A percentile compares a stretch with the other conserved stretches of the same genome.
phyloP scores from a whole-genome alignment of 352 stramenopile genomes.

The Pythium apleroticum region DNA sequence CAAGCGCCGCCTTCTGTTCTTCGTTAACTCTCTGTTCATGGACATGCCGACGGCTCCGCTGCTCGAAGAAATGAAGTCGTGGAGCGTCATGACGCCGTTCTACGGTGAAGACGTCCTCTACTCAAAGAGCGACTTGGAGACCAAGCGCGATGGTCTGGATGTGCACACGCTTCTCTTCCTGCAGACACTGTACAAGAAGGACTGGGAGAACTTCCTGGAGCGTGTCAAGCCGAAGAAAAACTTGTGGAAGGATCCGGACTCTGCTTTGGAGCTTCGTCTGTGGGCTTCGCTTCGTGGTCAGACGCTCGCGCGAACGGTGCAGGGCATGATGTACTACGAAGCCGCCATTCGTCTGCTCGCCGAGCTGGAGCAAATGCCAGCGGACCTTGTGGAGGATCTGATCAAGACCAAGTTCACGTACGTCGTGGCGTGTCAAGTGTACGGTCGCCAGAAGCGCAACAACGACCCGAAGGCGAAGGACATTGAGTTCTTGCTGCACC shows the following conservation, averaged over 20 bases:
- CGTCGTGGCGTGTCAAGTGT: constrained; percentile 98
- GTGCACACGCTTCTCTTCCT: constrained; percentile 88
- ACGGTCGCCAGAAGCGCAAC: constrained; percentile 98
- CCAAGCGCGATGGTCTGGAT: constrained; percentile 93
- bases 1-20: constrained; percentile 95
- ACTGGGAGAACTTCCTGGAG: constrained; percentile 99
- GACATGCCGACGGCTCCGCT: constrained; percentile 97
- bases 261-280: constrained; percentile 90
- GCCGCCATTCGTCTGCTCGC: constrained; percentile 96
- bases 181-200: constrained; percentile 97
- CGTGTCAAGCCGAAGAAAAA: constrained; percentile 94
- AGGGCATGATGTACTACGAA: constrained; percentile 99
- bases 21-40: constrained; percentile 99
- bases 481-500: constrained; percentile 97
- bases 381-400: constrained; percentile 93
- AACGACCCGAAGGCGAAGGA: constrained; percentile 98
- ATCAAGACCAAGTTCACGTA: constrained; percentile 99
- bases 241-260: constrained; percentile 86
- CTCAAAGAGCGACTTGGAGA: constrained; percentile 95
- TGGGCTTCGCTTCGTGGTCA: constrained; percentile 98
- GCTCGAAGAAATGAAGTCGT: constrained; percentile 98
- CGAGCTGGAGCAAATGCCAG: constrained; percentile 92
- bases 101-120: constrained; percentile 99
- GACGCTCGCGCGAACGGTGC: constrained; percentile 96
- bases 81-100: constrained; percentile 98